phyloP scores from a whole-genome alignment of 2,329 filamentous ascomycete genomes.

The Fusarium hostae region DNA sequence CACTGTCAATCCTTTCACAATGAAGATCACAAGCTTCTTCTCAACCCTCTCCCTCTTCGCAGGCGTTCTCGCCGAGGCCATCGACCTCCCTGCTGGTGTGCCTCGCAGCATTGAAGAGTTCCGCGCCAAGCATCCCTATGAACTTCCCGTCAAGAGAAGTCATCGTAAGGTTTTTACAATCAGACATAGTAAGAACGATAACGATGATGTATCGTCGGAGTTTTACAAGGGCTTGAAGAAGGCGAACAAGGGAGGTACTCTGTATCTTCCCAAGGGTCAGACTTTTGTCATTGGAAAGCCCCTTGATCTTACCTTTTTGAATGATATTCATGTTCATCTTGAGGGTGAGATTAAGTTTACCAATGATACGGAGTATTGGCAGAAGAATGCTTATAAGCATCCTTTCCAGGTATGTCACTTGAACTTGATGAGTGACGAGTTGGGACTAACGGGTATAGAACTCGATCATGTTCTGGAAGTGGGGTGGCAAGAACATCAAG shows the following conservation, averaged over 20 bases:
- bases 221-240: slow-evolving; percentile 39
- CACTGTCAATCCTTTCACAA: background rate
- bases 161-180: slow-evolving; percentile 37
- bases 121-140: slow-evolving; percentile 38
- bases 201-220: slow-evolving; percentile 37
- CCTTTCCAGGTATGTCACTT: slow-evolving; percentile 39
- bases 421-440: rapidly evolving
- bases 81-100: slow-evolving; percentile 42
- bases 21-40: slow-evolving; percentile 40
- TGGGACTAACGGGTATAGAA: slow-evolving; percentile 18
- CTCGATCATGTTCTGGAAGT: slow-evolving; percentile 43
- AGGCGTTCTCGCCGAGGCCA: slow-evolving; percentile 27
- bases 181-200: slow-evolving; percentile 31
- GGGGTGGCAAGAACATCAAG: slow-evolving; percentile 38
- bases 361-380: slow-evolving; percentile 40
- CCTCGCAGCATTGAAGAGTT: slow-evolving; percentile 42
- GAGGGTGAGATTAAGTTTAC: slow-evolving; percentile 45
- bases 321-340: slow-evolving; percentile 41
- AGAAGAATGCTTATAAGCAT: slow-evolving; percentile 37
- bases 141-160: slow-evolving; percentile 5
- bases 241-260: slow-evolving; percentile 39
- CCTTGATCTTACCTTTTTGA: slow-evolving; percentile 37
- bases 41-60: slow-evolving; percentile 32
- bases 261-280: slow-evolving; percentile 37
- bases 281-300: slow-evolving; percentile 42